Evolutionary conservation across 1,284 basidiomycete species (phyloP), one percentile per base, ranked within the genome.

Genomic region (Sporisorium graminicola): DNA sequence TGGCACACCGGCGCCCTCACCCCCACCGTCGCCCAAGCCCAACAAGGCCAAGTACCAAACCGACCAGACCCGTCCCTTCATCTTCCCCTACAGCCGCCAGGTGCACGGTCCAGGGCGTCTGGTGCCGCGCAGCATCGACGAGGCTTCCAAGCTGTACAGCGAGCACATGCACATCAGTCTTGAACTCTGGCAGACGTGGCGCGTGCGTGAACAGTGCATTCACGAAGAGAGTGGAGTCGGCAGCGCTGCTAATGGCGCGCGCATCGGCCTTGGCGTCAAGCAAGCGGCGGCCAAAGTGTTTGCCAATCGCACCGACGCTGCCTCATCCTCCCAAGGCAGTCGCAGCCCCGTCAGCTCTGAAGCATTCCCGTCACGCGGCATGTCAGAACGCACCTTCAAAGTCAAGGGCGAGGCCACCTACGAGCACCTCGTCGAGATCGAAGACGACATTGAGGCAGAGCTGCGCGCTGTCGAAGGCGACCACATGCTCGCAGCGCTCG

Each of bases 21-120:
- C 95, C 0, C 92, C 94, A 1, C 92, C 92, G 0, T 91, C 92
- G 20, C 88, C 88, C 14, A 97, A 96, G 83, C 94, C 93, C 9
- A 98, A 98, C 88, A 98, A 98, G 86, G 94, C 96, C 84, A 95
- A 98, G 84, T 99, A 95, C 86, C 97, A 99, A 86, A 99, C 97
- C 0, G 97, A 99, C 85, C 97, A 97, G 84, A 91, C 88, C 35
- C 89, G 94, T 9, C 97, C 97, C 1, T 99, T 99, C 85, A 88
- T 99, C 63, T 95, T 99, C 84, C 97, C 97, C 0, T 99, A 97
- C 85, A 93, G 56, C 24, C 85, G 78, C 2, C 77, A 86, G 12
- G 80, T 81, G 33, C 90, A 66, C 31, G 86, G 78, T 26, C 22
- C 58, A 13, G 82, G 86, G 1, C 82, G 85, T 3, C 87, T 94